Base-by-base conservation (phyloP, 176 grass and related monocot species). In the Thinopyrum elongatum region DNA sequence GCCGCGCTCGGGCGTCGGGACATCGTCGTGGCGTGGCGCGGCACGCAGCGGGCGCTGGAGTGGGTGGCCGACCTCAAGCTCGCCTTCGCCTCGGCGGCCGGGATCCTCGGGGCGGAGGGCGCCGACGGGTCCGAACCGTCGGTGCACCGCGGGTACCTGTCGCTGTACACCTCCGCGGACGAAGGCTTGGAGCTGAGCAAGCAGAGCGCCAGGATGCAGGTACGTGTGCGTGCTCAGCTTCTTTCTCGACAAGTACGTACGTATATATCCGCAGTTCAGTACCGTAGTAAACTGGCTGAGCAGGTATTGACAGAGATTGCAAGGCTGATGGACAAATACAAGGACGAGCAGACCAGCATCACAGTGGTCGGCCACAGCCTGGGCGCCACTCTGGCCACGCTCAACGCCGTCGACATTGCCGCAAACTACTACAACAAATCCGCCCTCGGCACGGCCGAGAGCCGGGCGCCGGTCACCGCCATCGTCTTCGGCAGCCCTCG, bases 291-390 rank as follows among this genome's bases (percentile, higher is more conserved):
- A 53, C 5, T 21, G 42, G 36, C 33, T 36, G 27, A 6, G 28
- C 88, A 95, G 96, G 96, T 92, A 3, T 31, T 96, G 90, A 83
- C 88, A 69, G 94, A 96, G 88, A 89, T 94, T 21, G 11, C 58
- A 13, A 84, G 89, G 70, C 67, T 96, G 13, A 86, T 91, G 83
- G 92, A 91, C 5, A 83, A 92, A 29, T 94, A 92, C 86, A 90
- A 90, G 61, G 88, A 86, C 66, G 97, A 96, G 85, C 87, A 94
- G n/a, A 96, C 79, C 0, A 99, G 97, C 88, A 96, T 99, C 85
- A 94, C 92, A 5, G 35, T 96, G 16, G 75, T 95, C 9, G 94
- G 92, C 5, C 94, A 99, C 94, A 99, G 94, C 73, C 93, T 99
- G 7, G 97, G 97, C 55, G 92, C 92, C 29, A 88, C 97, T 25